Conservation (phyloP, 352 stramenopile genomes). For the Aphanomyces invadans region DNA sequence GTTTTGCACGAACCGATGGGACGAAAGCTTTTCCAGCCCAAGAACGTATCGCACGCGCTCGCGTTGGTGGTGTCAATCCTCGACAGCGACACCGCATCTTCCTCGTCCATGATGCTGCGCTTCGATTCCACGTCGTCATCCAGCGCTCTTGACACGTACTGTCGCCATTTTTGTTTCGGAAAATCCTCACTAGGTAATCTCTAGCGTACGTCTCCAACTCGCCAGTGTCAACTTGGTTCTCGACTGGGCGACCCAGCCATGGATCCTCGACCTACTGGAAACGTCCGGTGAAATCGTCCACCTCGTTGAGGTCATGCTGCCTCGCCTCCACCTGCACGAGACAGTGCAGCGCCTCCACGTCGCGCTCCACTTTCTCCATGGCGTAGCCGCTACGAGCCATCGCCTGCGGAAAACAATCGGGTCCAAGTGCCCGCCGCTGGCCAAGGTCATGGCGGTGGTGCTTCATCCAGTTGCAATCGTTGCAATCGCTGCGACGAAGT, state of each 20-base stretch:
- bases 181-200: too few species aligned
- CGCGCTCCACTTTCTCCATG: slow-evolving; percentile 52
- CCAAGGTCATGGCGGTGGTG: slow-evolving; percentile 53
- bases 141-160: too few species aligned
- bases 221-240: slow-evolving; percentile 61
- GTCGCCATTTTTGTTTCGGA: too few species aligned
- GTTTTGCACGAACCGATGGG: slow-evolving; percentile 67
- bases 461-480: slow-evolving; percentile 63
- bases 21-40: slow-evolving; percentile 69
- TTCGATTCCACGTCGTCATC: too few species aligned
- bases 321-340: slow-evolving; percentile 61
- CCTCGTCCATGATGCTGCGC: slow-evolving; percentile 19
- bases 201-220: slow-evolving; percentile 33
- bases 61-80: slow-evolving; percentile 67
- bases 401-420: slow-evolving; percentile 30
- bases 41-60: slow-evolving; percentile 70
- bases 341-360: slow-evolving; percentile 49
- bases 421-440: slow-evolving; percentile 60
- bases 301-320: slow-evolving; percentile 45
- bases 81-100: slow-evolving; percentile 35
- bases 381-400: slow-evolving; percentile 29
- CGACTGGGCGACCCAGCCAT: slow-evolving; percentile 46
- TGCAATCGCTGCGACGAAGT: slow-evolving; percentile 38
- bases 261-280: slow-evolving; percentile 49
- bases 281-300: slow-evolving; percentile 40